Evolutionary conservation across 106 monocot genomes (phyloP).

Genomic region (Cymbidium sinense): DNA sequence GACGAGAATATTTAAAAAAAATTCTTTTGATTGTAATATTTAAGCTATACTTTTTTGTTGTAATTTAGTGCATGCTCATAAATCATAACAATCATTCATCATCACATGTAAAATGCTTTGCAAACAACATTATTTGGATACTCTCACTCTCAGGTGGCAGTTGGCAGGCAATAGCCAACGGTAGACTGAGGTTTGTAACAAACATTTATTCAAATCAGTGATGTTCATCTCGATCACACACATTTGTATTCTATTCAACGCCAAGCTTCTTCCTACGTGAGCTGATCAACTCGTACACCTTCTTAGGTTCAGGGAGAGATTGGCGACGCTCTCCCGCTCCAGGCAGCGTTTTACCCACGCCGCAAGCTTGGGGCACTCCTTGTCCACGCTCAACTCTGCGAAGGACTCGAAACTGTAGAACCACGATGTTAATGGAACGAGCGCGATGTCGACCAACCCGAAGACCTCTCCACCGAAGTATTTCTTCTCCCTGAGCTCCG

Average conservation of each 20-base stretch:
- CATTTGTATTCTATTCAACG: not conserved
- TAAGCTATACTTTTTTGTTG: no score
- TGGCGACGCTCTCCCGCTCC: slow-evolving; percentile 15
- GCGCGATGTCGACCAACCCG: slow-evolving; percentile 18
- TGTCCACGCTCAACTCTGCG: slow-evolving; percentile 15
- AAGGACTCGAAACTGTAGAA: slow-evolving; percentile 14
- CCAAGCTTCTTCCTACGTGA: slow-evolving; percentile 17
- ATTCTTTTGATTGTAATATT: no score
- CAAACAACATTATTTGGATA: no score
- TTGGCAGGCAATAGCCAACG: no score
- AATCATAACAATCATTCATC: no score
- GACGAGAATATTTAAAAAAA: no score
- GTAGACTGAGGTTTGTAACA: no score
- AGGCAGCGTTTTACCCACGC: slow-evolving; percentile 22
- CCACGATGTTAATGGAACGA: slow-evolving; percentile 16
- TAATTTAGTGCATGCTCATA: no score
- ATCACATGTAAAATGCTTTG: no score
- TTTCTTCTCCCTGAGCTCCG: slow-evolving; percentile 13
- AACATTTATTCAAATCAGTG: no score
- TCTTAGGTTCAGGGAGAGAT: slow-evolving; percentile 5
- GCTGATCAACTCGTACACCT: slow-evolving; percentile 11
- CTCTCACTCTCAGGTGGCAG: no score
- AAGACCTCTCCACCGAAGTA: slow-evolving; percentile 20
- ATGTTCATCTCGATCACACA: no score
- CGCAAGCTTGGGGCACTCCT: slow-evolving; percentile 13